These are phyloP conservation scores for Arabidopsis lyrata DNA, from an alignment of 441 rosid species.

Conservation along the genomic window DNA sequence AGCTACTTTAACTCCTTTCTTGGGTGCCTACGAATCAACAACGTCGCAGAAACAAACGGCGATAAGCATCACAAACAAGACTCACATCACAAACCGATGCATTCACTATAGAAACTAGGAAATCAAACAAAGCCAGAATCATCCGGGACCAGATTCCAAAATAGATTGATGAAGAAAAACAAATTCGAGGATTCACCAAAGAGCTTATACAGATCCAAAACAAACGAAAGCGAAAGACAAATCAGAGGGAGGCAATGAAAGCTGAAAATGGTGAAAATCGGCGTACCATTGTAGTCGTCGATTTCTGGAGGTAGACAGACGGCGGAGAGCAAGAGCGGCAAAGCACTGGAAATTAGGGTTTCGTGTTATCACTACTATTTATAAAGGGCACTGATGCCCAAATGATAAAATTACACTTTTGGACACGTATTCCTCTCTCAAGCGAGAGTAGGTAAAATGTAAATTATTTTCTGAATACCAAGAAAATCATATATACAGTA, in stretches of 20 bases:
- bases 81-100: not conserved
- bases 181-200: not conserved
- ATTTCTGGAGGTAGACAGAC: slow-evolving; percentile 24
- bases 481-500: not conserved
- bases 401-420: slow-evolving; percentile 13
- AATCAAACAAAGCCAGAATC: not conserved
- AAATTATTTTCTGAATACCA: not conserved
- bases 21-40: slow-evolving; percentile 38
- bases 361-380: slow-evolving; percentile 20
- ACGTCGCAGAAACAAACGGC: not conserved
- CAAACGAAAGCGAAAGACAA: not conserved
- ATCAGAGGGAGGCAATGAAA: not conserved
- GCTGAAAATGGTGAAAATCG: not conserved
- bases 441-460: not conserved
- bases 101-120: not conserved
- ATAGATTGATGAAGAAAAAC: not conserved
- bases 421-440: slow-evolving; percentile 7
- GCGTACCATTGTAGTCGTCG: slow-evolving; percentile 26
- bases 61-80: not conserved
- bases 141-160: too few relatives aligned
- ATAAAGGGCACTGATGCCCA: not conserved
- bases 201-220: not conserved
- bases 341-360: slow-evolving; percentile 32
- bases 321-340: slow-evolving; percentile 31
- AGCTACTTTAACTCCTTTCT: slow-evolving; percentile 54